Evolutionary conservation across 2,329 filamentous ascomycete species (phyloP).

Genomic region (Amauroascus niger): DNA sequence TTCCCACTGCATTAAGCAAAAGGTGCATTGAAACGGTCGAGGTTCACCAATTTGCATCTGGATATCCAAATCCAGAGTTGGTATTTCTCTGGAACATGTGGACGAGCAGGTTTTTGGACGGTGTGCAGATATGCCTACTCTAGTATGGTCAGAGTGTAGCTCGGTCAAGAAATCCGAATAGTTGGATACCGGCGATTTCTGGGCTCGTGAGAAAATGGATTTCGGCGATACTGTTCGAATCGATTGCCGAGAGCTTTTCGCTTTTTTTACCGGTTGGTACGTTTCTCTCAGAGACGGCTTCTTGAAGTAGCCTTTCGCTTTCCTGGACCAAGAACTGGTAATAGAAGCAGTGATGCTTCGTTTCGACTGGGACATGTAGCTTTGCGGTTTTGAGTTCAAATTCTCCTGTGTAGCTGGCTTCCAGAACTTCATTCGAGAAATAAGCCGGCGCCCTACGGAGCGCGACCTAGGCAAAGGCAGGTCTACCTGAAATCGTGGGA

Average conservation of each 20-base stretch:
- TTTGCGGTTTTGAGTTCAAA: constrained; percentile 2
- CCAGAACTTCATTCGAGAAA: constrained; percentile 8
- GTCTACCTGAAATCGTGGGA: constrained; percentile 8
- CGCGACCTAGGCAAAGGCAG: constrained; percentile 7
- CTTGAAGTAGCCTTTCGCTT: constrained; percentile 2
- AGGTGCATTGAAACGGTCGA: constrained; percentile 13
- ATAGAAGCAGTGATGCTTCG: constrained; percentile 10
- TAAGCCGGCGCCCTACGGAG: constrained; percentile 3
- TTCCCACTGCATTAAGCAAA: constrained; percentile 14
- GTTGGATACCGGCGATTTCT: constrained; percentile 9
- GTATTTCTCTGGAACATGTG: constrained; percentile 1
- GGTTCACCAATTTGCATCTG: constrained; percentile 3
- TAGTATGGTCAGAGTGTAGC: neutral
- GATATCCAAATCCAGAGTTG: constrained; percentile 6
- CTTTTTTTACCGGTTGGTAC: neutral
- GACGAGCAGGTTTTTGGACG: neutral
- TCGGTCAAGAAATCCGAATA: constrained; percentile 7
- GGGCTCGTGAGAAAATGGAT: constrained; percentile 7
- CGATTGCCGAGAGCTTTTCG: constrained; percentile 5
- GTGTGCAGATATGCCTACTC: neutral
- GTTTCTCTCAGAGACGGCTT: neutral
- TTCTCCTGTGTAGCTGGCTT: neutral
- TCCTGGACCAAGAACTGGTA: constrained; percentile 9
- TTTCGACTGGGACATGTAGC: constrained; percentile 7
- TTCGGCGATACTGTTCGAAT: constrained; percentile 7